Evolutionary conservation across 495 filamentous ascomycete genomes (phyloP).

Genomic region (Umbilicaria muhlenbergii): DNA sequence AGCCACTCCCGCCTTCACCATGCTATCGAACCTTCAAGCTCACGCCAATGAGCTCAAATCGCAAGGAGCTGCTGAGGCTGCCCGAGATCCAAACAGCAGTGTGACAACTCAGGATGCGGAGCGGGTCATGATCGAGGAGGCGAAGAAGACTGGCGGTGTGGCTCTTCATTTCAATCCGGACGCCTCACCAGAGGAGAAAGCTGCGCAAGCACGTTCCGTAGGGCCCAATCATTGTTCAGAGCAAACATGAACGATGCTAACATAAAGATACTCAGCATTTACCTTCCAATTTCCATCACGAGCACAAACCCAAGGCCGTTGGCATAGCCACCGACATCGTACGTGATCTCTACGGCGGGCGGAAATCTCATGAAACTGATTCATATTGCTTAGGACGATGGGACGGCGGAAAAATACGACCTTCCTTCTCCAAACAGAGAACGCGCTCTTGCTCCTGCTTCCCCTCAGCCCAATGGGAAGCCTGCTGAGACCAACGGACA

Average conservation of each 20-base stretch:
- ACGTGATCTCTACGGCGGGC: conserved; percentile 8
- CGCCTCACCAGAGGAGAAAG: conserved; percentile 72
- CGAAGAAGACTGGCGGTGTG: conserved; percentile 54
- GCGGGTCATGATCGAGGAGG: conserved; percentile 54
- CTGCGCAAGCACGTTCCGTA: conserved; percentile 62
- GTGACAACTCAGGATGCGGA: conserved; percentile 59
- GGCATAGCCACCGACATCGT: conserved; percentile 61
- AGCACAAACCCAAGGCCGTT: conserved; percentile 48
- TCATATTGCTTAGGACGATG: conserved; percentile 36
- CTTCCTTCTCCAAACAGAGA: conserved; percentile 61
- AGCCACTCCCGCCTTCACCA: conserved; percentile 3
- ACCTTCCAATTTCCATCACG: conserved; percentile 45
- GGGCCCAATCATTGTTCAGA: conserved; percentile 17
- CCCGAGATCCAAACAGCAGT: conserved; percentile 46
- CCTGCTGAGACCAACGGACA: conserved; percentile 31
- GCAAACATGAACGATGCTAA: conserved; percentile 1
- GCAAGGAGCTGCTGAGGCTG: conserved; percentile 55
- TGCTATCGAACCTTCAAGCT: conserved; percentile 12
- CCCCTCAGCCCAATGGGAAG: conserved; percentile 25
- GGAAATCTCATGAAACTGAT: conserved; percentile 1
- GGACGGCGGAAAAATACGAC: conserved; percentile 54
- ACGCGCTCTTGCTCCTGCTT: conserved; percentile 35
- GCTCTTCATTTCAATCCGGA: conserved; percentile 81
- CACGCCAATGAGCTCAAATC: conserved; percentile 51
- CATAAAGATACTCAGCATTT: conserved; percentile 26